Conservation (phyloP, 2,329 filamentous ascomycete genomes). For the Ascomycota sp. region DNA sequence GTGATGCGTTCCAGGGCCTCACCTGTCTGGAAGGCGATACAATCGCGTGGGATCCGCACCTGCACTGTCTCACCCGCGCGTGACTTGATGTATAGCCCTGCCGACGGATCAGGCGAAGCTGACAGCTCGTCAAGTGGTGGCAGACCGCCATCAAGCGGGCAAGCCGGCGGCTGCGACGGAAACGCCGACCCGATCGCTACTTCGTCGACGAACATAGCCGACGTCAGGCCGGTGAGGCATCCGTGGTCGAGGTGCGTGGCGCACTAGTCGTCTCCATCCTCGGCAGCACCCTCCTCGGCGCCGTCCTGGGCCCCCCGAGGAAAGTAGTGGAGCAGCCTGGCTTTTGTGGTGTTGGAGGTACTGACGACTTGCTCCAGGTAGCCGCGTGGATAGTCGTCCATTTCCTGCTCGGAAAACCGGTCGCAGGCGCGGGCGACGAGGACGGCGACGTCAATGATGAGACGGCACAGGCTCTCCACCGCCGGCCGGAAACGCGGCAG, state of each 20-base stretch:
- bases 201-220: conserved; percentile 92
- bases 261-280: conserved; percentile 75
- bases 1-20: conserved; percentile 85
- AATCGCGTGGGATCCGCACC: conserved; percentile 76
- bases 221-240: conserved; percentile 82
- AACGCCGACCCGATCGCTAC: too few relatives aligned
- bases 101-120: conserved; percentile 58
- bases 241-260: conserved; percentile 80
- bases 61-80: conserved; percentile 68
- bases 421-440: conserved; percentile 85
- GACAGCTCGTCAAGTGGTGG: conserved; percentile 48
- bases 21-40: conserved; percentile 89
- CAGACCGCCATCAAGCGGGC: too few relatives aligned
- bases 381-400: conserved; percentile 52
- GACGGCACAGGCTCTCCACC: conserved; percentile 53
- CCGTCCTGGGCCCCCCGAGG: conserved; percentile 27
- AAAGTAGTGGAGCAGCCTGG: conserved; percentile 82
- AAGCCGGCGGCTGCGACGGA: too few relatives aligned
- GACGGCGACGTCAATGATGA: conserved; percentile 79
- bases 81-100: conserved; percentile 87
- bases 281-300: conserved; percentile 9
- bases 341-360: conserved; percentile 75
- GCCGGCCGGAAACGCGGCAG: conserved; percentile 58
- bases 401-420: conserved; percentile 59
- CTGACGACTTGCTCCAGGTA: conserved; percentile 78